These are phyloP conservation scores for Penicillium griseofulvum DNA, from an alignment of 2,329 filamentous ascomycete species.

Conservation along the genomic window DNA sequence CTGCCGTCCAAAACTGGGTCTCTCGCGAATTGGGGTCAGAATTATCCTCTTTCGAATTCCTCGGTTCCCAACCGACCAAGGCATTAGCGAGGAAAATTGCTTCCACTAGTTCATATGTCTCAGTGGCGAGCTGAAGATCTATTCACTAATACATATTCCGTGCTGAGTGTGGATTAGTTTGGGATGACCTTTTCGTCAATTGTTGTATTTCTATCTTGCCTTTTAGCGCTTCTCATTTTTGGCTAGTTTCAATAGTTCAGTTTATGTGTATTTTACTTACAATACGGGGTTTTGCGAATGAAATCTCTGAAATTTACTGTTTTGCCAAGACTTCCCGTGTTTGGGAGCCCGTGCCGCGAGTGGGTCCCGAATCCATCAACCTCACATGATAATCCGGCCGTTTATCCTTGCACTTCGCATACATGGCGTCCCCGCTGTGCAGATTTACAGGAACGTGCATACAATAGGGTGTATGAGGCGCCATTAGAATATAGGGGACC, in stretches of 20 bases:
- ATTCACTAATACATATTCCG: background rate
- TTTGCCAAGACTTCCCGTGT: background rate
- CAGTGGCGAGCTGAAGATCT: conserved; percentile 6
- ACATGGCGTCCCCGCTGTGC: background rate
- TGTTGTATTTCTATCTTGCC: background rate
- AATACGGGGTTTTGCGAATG: background rate
- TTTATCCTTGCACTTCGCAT: background rate
- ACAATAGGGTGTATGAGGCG: background rate
- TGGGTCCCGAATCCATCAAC: background rate
- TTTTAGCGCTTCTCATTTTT: conserved; percentile 1
- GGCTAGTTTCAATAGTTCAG: background rate
- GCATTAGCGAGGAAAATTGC: conserved; percentile 20
- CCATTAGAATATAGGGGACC: background rate
- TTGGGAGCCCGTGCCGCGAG: background rate
- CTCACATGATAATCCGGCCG: background rate
- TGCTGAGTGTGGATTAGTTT: background rate
- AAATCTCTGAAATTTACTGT: background rate
- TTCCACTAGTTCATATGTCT: conserved; percentile 18
- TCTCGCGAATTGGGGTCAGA: conserved; percentile 21
- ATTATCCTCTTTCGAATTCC: conserved; percentile 23
- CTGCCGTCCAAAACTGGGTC: conserved; percentile 24
- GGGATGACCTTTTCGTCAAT: background rate
- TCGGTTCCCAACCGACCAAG: conserved; percentile 22
- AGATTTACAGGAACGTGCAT: background rate
- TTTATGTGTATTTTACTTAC: conserved; percentile 1